Percentiles rank a stretch among this genome's conserved stretches.
Evolutionary conservation across 2,329 filamentous ascomycete species (phyloP).

Genomic region (Fusarium oligoseptatum): DNA sequence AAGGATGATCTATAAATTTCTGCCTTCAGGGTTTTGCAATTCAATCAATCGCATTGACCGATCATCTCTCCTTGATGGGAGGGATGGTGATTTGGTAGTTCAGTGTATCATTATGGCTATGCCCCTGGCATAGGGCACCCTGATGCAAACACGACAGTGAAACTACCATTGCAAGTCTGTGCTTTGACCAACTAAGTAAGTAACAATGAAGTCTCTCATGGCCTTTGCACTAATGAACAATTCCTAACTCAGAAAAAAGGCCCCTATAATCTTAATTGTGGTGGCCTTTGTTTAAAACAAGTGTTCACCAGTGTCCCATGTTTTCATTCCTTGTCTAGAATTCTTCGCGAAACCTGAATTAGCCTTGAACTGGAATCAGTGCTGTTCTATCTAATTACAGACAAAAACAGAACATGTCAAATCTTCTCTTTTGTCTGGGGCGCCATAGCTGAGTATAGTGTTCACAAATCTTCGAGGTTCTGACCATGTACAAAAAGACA

Average conservation of each 20-base stretch:
- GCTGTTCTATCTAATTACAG: not conserved
- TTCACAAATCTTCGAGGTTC: not conserved
- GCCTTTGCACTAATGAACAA: not conserved
- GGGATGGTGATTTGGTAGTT: not conserved
- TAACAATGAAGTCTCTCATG: not conserved
- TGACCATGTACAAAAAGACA: not conserved
- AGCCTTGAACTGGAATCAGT: not conserved
- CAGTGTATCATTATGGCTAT: not conserved
- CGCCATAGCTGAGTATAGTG: not conserved
- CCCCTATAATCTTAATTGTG: not conserved
- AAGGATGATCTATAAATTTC: not conserved
- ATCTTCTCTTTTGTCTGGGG: not conserved
- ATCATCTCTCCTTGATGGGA: not conserved
- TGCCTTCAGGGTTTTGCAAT: not conserved
- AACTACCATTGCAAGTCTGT: too few relatives aligned
- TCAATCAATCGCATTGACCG: not conserved
- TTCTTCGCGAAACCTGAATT: not conserved
- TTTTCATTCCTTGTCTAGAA: not conserved
- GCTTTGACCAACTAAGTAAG: not conserved
- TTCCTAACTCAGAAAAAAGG: not conserved
- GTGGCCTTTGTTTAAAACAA: not conserved
- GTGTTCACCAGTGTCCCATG: not conserved
- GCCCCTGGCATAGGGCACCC: too few relatives aligned
- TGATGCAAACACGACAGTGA: too few relatives aligned
- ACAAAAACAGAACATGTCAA: not conserved